Evolutionary conservation across 192 early-diverging fungal genomes (phyloP).

Genomic region (Coemansia sp.): DNA sequence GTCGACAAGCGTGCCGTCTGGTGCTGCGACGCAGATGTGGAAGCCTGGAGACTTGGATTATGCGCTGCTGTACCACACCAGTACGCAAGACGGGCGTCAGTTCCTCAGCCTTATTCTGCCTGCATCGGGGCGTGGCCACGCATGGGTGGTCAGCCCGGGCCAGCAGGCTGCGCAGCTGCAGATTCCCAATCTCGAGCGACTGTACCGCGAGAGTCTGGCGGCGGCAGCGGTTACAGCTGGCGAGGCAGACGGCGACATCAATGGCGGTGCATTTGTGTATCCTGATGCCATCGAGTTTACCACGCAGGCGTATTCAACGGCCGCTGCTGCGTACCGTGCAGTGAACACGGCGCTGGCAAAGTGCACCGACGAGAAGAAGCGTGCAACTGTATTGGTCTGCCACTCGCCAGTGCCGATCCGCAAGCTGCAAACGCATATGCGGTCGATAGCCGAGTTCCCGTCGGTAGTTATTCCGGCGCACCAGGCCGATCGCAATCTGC

Average conservation of each 20-base stretch:
- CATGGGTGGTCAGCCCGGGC: conserved; percentile 76
- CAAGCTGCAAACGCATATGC: conserved; percentile 53
- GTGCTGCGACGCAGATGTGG: conserved; percentile 8
- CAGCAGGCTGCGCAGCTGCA: conserved; percentile 56
- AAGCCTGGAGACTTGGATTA: conserved; percentile 57
- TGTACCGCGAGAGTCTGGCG: conserved; percentile 62
- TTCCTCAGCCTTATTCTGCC: conserved; percentile 74
- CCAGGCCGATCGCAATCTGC: conserved; percentile 68
- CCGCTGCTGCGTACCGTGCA: conserved; percentile 38
- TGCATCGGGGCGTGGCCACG: conserved; percentile 47
- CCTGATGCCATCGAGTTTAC: conserved; percentile 35
- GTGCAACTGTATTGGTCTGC: conserved; percentile 71
- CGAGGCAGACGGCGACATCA: conserved; percentile 7
- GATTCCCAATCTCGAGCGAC: conserved; percentile 67
- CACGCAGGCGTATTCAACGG: conserved; percentile 25
- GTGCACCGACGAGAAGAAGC: conserved; percentile 61
- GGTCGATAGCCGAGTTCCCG: conserved; percentile 68
- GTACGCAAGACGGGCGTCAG: conserved; percentile 35
- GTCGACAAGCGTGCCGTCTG: conserved; percentile 15
- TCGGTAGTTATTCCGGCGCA: conserved; percentile 67
- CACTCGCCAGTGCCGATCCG: conserved; percentile 63
- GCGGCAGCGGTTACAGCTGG: conserved; percentile 13
- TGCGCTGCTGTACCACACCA: conserved; percentile 77
- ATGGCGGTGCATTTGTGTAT: conserved; percentile 46
- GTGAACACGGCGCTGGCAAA: conserved; percentile 61